These are phyloP conservation scores for Sanghuangporus weigelae DNA, from an alignment of 1,284 basidiomycete species.

Conservation along the genomic window DNA sequence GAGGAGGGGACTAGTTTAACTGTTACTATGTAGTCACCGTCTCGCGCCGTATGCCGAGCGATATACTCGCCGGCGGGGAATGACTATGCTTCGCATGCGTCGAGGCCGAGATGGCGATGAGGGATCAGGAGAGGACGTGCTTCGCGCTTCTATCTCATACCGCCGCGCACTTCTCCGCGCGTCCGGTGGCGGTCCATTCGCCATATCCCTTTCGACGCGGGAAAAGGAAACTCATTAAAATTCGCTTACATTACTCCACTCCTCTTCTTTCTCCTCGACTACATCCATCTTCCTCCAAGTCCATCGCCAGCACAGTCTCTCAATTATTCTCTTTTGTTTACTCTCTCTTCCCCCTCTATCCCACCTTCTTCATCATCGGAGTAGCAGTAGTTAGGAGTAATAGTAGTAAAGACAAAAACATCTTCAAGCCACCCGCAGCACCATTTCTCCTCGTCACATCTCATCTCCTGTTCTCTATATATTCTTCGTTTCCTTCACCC, in stretches of 20 bases:
- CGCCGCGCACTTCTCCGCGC: too few relatives aligned
- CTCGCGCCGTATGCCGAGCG: too few relatives aligned
- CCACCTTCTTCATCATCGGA: neutral
- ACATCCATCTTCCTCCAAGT: neutral
- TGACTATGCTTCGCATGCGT: too few relatives aligned
- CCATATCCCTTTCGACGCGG: too few relatives aligned
- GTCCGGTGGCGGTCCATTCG: too few relatives aligned
- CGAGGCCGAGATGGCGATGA: too few relatives aligned
- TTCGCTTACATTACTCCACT: neutral
- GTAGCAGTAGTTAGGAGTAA: neutral
- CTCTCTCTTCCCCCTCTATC: neutral
- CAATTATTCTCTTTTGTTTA: conserved; percentile 8
- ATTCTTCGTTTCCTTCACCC: conserved; percentile 22
- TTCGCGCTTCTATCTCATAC: too few relatives aligned
- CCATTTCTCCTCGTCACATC: neutral
- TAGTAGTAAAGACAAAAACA: neutral
- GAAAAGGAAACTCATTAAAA: neutral
- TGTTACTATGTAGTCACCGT: neutral
- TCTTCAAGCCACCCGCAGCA: neutral
- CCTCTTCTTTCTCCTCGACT: neutral
- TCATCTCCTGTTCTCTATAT: neutral
- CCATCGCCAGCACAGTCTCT: neutral
- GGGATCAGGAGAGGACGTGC: too few relatives aligned
- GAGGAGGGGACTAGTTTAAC: neutral
- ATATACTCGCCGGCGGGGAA: too few relatives aligned